Evolutionary conservation across 2,329 filamentous ascomycete genomes (phyloP).

Genomic region (Alternaria rosae): DNA sequence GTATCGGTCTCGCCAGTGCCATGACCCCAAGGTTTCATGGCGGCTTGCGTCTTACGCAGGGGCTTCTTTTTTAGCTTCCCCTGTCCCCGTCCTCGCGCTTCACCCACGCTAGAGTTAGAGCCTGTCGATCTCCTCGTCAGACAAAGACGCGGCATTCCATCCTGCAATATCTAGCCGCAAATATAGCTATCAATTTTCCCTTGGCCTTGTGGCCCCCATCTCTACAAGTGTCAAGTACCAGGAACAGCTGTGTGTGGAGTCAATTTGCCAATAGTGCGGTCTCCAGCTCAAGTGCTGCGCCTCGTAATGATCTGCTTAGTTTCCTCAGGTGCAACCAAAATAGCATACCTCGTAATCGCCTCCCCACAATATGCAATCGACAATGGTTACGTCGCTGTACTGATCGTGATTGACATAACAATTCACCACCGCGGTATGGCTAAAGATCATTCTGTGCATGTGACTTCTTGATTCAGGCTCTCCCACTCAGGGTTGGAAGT

Average conservation of each 20-base stretch:
- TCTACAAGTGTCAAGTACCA: neutral
- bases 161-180: neutral
- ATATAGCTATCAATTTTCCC: neutral
- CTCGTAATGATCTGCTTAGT: constrained; percentile 2
- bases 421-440: neutral
- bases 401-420: neutral
- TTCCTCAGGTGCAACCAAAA: constrained; percentile 1
- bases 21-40: constrained; percentile 7
- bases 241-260: neutral
- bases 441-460: neutral
- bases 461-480: neutral
- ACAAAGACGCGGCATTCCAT: constrained; percentile 1
- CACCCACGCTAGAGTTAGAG: constrained; percentile 6
- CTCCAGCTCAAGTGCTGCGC: neutral
- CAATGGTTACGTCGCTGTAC: neutral
- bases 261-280: neutral
- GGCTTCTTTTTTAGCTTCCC: constrained; percentile 4
- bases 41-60: constrained; percentile 9
- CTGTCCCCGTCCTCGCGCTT: neutral
- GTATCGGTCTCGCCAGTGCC: constrained; percentile 1
- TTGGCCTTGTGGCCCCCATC: neutral
- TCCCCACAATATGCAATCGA: constrained; percentile 5
- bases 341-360: constrained; percentile 15
- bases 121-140: constrained; percentile 8
- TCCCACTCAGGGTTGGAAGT: neutral